Base-by-base conservation (phyloP, 2,329 filamentous ascomycete genomes). In the Neofusicoccum kwambonambiense region DNA sequence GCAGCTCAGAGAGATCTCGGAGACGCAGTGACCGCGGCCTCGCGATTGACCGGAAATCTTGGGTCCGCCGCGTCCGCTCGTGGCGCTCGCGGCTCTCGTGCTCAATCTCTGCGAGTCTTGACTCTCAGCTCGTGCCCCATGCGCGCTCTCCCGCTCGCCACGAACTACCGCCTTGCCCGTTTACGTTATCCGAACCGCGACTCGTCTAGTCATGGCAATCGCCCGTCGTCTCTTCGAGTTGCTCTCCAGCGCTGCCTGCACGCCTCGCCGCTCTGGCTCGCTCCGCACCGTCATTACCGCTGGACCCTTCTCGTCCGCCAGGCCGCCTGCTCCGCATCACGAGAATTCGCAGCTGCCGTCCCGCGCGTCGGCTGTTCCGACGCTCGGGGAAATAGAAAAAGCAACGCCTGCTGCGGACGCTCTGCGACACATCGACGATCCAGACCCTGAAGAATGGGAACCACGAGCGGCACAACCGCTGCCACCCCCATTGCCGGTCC, bases 131-230 rank as follows among this genome's bases (percentile, higher is more conserved):
- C 15, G 54, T 58, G 54, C 54, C 27, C 54, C 54, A 3, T 58
- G 54, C 54, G 27, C 54, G 13, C 27, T 7, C 56, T 39, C 56
- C 54, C 54, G 54, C 41, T 60, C 56, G 56, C 56, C 56, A 60
- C 56, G 56, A 47, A 15, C 22, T 47, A 60, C 42, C 56, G 56
- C 56, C 56, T 35, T 60, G 7, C n/a, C 41, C 34, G 9, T 47
- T 60, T 60, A 60, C 56, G 56, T 60, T 60, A 60, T 60, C 41
- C 42, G 42, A 47, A 19, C 54, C 54, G 54, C 41, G 13, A 15
- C 35, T 12, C 35, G n/a, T 41, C 51, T 54, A 39, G 54, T 57
- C 54, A 47, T 34, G 54, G 19, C 54, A 45, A 47, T 47, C 56
- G 42, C 27, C 39, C 54, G 54, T n/a, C 15, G n/a, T 27, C 54